Base-by-base conservation (phyloP, 192 early-diverging fungal genomes). In the Gonapodya prolifera region DNA sequence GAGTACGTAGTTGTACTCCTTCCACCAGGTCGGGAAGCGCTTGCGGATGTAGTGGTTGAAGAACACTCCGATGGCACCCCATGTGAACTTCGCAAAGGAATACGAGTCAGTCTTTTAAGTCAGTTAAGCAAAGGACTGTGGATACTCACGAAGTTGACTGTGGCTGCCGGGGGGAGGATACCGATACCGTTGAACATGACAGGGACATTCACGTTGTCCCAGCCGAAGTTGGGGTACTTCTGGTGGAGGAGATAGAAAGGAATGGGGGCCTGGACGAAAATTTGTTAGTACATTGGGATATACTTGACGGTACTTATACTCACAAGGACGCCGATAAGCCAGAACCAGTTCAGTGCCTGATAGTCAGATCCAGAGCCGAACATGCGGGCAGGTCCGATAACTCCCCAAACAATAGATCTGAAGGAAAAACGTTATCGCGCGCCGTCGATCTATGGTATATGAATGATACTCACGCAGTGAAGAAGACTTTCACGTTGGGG, bases 321-420 rank as follows among this genome's bases (percentile, higher is more conserved):
- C n/a, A n/a, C n/a, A 2, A 93, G 32, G 34, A 88, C 86, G 0
- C 93, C 93, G 35, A 86, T 80, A 35, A 94, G 80, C 70, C 87
- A 83, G 80, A 88, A 80, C 75, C 85, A 88, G 30, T 84, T 80
- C 18, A 79, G 76, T 0, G 77, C 45, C 71, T 86, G 80, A 84
- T 91, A 91, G 1, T 83, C 80, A 75, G 83, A 90, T 78, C 86
- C 91, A 81, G 85, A 79, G 34, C 87, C 86, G 77, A 93, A 91
- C 84, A 92, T 87, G 69, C 86, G 87, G 34, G 79, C 82, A 2
- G 93, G 93, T 2, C 90, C 90, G 69, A 94, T 84, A 2, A 91
- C 84, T 76, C 94, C 94, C 91, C 91, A 95, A 36, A 94, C 91
- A 2, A 93, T n/a, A n/a, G n/a, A n/a, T n/a, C n/a, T n/a, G n/a